phyloP scores from a whole-genome alignment of 1,284 basidiomycete species.

The Cryptococcus sp. region DNA sequence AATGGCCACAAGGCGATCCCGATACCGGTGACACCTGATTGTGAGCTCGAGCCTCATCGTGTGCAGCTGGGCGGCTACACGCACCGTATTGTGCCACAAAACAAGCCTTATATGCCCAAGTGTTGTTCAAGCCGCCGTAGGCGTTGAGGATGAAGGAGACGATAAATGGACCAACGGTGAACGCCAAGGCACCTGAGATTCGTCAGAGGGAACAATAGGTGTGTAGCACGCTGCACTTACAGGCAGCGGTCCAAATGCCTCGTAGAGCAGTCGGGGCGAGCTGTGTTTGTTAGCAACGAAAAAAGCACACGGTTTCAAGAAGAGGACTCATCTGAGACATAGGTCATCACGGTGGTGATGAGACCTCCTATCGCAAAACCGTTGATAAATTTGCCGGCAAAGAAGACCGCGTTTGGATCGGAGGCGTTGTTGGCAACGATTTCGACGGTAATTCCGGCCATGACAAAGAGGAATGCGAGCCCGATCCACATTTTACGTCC shows the following conservation, averaged over 20 bases:
- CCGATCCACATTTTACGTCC: constrained; percentile 6
- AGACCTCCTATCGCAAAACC: constrained; percentile 6
- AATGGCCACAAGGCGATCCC: neutral
- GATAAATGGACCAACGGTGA: constrained; percentile 1
- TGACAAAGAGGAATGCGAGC: constrained; percentile 2
- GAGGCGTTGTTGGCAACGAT: constrained; percentile 5
- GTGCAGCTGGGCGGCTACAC: neutral
- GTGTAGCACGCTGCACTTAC: neutral
- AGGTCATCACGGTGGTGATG: constrained; percentile 5
- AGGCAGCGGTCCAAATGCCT: constrained; percentile 1
- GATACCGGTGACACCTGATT: neutral
- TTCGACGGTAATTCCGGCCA: constrained; percentile 10
- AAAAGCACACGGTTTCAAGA: too few relatives aligned
- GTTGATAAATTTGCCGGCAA: constrained; percentile 10
- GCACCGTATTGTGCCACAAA: constrained; percentile 4
- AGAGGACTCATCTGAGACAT: neutral
- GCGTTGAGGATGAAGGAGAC: constrained; percentile 3
- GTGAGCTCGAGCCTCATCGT: neutral
- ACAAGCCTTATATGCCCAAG: constrained; percentile 3
- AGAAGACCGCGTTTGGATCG: constrained; percentile 10
- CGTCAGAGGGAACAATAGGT: neutral
- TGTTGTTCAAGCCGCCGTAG: neutral
- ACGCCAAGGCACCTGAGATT: neutral
- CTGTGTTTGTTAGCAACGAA: neutral
- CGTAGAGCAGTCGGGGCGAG: constrained; percentile 5